Percentiles rank a stretch among this genome's conserved stretches.
These are phyloP conservation scores for Podila epigama DNA, from an alignment of 192 early-diverging fungal species.

Conservation along the genomic window DNA sequence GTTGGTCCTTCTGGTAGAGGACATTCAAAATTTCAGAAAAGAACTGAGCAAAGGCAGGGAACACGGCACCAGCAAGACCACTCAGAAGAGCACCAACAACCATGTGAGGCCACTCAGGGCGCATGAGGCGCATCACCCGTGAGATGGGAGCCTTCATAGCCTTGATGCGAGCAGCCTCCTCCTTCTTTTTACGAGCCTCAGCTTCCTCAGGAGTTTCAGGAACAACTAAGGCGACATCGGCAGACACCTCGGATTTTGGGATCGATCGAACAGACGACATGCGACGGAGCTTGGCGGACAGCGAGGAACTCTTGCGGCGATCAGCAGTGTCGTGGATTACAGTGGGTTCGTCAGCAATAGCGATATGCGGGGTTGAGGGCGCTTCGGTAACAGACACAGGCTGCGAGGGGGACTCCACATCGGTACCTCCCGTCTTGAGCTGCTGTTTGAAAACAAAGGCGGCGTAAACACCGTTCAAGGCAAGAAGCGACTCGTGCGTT, in stretches of 20 bases:
- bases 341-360: slow-evolving; percentile 23
- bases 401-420: slow-evolving; percentile 4
- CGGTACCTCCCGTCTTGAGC: slow-evolving; percentile 49
- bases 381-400: not conserved
- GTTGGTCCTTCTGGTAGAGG: not conserved
- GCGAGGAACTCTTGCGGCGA: slow-evolving; percentile 67
- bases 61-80: slow-evolving; percentile 72
- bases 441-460: slow-evolving; percentile 67
- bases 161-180: slow-evolving; percentile 39
- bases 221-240: slow-evolving; percentile 11
- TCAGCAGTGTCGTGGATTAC: slow-evolving; percentile 40
- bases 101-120: slow-evolving; percentile 59
- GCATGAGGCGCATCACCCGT: slow-evolving; percentile 61
- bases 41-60: slow-evolving; percentile 82
- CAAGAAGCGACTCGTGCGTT: slow-evolving; percentile 72
- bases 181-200: slow-evolving; percentile 44
- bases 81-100: slow-evolving; percentile 66
- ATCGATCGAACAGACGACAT: slow-evolving; percentile 37
- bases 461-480: slow-evolving; percentile 57
- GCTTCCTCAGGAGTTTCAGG: slow-evolving; percentile 45
- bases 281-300: slow-evolving; percentile 56
- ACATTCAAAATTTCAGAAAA: slow-evolving; percentile 47
- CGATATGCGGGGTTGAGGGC: slow-evolving; percentile 12
- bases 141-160: slow-evolving; percentile 62
- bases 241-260: slow-evolving; percentile 37